Base-by-base conservation (phyloP, 1,139 yeast species). In the Pichia sorboxylosa region DNA sequence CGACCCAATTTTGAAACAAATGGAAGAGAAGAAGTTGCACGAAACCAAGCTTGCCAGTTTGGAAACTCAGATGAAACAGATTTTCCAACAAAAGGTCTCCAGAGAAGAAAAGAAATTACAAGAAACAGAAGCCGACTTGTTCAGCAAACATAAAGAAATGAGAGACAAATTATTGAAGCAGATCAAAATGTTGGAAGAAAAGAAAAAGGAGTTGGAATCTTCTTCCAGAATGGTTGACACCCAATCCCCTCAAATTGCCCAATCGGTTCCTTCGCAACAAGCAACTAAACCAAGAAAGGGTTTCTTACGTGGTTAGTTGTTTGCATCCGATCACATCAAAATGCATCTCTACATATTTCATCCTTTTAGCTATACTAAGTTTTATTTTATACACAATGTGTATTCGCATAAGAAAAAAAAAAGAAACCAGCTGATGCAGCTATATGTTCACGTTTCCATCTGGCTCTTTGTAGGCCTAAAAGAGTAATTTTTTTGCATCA, bases 31-130 rank as follows among this genome's bases (percentile, higher is more conserved):
- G 51, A 77, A 82, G 27, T 66, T 84, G 50, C 97, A 90, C 55
- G 96, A 85, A 61, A 94, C 94, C 40, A 84, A 90, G 54, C 69
- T 92, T 49, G 79, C 90, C 39, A 85, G 84, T 64, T 75, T 92
- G 80, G 98, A 92, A 63, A 73, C 85, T 24, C 97, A 90, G 61
- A 85, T 92, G 97, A 87, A 90, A 64, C 70, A 78, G 18, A 95
- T 92, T 37, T 92, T 92, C 74, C 95, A 87, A 61, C 93, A 83
- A 55, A 92, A 90, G 64, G 98, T 92, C 25, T 67, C 81, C 38
- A 97, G 87, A 61, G 92, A 92, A 75, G 99, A 92, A 60, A 83
- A 85, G 69, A 87, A 87, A 64, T 73, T 92, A 56, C 94, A 87
- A 64, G 83, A 87, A 62, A 84, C 96, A 31, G 98, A 92, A 62